These are phyloP conservation scores for Urostyla sp. DNA, from an alignment of 73 alveolate genomes.

Conservation along the genomic window DNA sequence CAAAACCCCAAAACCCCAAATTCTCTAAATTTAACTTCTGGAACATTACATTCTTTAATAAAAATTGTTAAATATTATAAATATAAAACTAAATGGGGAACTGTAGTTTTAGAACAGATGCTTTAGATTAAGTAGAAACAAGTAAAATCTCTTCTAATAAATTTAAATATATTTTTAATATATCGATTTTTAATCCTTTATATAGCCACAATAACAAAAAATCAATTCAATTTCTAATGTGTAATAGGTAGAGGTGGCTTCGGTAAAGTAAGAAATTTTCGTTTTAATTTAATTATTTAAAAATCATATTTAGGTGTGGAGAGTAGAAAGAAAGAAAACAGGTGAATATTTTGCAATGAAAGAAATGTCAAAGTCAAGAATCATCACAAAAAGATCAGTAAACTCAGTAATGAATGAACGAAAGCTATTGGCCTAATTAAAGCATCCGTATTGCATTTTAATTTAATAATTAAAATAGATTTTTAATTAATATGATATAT, in stretches of 20 bases:
- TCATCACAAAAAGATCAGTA: conserved; percentile 75
- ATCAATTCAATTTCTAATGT: conserved; percentile 63
- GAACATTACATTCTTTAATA: no score
- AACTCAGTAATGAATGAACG: conserved; percentile 82
- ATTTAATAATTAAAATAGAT: conserved; percentile 13
- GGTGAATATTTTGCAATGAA: conserved; percentile 82
- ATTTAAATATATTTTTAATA: no score
- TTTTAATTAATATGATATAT: conserved; percentile 91
- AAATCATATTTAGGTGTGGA: conserved; percentile 75
- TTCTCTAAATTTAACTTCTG: no score
- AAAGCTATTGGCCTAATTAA: conserved; percentile 64
- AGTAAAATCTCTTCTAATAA: no score
- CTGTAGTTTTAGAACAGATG: conserved; percentile 33
- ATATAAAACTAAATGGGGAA: conserved; percentile 40
- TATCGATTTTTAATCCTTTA: not conserved
- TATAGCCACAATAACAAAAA: conserved; percentile 47
- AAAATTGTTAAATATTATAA: no score
- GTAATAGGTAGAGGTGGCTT: conserved; percentile 94
- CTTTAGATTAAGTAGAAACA: no score
- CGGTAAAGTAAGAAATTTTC: conserved; percentile 87
- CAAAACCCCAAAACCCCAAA: no score
- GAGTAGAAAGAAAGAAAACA: conserved; percentile 82
- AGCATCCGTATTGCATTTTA: conserved; percentile 63
- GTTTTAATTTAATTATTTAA: no score
- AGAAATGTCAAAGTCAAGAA: conserved; percentile 82